Conservation (phyloP, 2,329 filamentous ascomycete species). For the Clonostachys chloroleuca region DNA sequence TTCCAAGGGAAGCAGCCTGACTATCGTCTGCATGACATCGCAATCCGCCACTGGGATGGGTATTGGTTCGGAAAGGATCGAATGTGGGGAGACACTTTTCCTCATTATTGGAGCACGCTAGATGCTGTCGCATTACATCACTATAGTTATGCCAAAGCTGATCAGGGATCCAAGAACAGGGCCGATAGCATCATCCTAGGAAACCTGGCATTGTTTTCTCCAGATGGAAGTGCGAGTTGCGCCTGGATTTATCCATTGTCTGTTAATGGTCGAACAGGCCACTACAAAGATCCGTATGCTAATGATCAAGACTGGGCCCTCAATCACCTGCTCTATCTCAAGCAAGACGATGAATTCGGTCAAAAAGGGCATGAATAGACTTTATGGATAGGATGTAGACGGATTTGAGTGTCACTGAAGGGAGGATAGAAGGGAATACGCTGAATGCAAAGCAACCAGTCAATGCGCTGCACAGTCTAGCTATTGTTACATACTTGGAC, state of each 20-base stretch:
- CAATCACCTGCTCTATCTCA: neutral
- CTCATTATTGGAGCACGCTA: neutral
- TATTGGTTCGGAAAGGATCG: neutral
- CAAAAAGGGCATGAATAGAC: too few relatives aligned
- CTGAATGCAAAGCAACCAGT: too few relatives aligned
- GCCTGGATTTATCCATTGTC: neutral
- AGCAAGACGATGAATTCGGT: neutral
- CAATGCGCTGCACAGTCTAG: too few relatives aligned
- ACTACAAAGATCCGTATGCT: neutral
- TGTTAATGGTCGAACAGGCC: neutral
- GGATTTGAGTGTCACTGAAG: too few relatives aligned
- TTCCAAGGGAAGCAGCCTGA: neutral
- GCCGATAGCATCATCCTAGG: neutral
- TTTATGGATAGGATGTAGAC: too few relatives aligned
- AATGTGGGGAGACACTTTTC: neutral
- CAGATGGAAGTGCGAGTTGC: neutral
- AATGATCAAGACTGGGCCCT: neutral
- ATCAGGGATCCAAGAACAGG: neutral
- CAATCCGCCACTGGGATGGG: neutral
- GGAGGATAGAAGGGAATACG: too few relatives aligned
- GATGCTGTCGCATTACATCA: neutral
- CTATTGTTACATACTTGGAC: too few relatives aligned
- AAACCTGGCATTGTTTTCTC: neutral
- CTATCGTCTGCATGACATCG: neutral
- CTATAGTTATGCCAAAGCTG: neutral